Conservation (phyloP, 352 stramenopile species). For the Globisporangium sylvaticum region DNA sequence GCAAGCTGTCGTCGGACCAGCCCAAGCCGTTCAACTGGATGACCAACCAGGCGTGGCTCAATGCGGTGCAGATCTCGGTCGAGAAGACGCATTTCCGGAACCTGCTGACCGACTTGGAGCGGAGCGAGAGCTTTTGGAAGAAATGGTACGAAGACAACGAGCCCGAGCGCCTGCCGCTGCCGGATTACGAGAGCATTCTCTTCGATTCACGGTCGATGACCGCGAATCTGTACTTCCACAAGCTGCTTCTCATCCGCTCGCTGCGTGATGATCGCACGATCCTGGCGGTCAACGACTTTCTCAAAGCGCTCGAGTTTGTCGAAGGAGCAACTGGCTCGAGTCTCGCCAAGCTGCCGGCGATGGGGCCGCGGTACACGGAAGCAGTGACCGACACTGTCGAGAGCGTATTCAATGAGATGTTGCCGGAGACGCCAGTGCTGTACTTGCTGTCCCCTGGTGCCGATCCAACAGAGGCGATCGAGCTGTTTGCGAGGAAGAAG, state of each 20-base stretch:
- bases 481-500: slow-evolving; percentile 66
- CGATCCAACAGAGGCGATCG: slow-evolving; percentile 71
- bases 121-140: slow-evolving; percentile 62
- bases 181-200: slow-evolving; percentile 64
- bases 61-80: slow-evolving; percentile 60
- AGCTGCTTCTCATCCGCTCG: slow-evolving; percentile 58
- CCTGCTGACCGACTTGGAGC: slow-evolving; percentile 59
- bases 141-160: slow-evolving; percentile 84
- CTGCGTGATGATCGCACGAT: slow-evolving; percentile 76
- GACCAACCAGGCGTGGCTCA: slow-evolving; percentile 58
- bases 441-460: slow-evolving; percentile 71
- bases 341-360: slow-evolving; percentile 41
- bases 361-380: slow-evolving; percentile 62
- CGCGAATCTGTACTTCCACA: slow-evolving; percentile 64
- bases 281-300: slow-evolving; percentile 60
- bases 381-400: slow-evolving; percentile 70
- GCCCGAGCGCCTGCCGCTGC: slow-evolving; percentile 50
- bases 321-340: slow-evolving; percentile 33
- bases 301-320: slow-evolving; percentile 57
- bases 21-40: slow-evolving; percentile 76
- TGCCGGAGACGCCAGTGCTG: slow-evolving; percentile 55
- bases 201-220: slow-evolving; percentile 65
- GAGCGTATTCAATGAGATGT: slow-evolving; percentile 65
- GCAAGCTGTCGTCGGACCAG: slow-evolving; percentile 59
- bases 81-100: slow-evolving; percentile 67